Conservation (phyloP, 1,139 yeast genomes). For the Trichomonascaceae sp. region DNA sequence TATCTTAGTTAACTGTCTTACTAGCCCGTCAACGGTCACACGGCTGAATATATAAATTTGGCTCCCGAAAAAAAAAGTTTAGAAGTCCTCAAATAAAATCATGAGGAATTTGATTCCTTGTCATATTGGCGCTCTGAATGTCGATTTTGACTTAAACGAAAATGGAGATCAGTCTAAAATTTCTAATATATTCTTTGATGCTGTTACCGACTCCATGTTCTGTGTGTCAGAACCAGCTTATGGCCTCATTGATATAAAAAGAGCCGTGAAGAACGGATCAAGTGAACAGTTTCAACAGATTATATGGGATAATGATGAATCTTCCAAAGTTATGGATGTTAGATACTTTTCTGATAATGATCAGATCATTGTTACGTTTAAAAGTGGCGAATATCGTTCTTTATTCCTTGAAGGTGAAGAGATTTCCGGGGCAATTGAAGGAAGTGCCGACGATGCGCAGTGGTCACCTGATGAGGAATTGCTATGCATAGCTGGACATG, state of each 20-base stretch:
- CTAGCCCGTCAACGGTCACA: background rate
- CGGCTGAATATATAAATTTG: background rate
- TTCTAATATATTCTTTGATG: conserved; percentile 59
- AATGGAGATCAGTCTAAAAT: conserved; percentile 2
- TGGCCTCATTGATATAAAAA: conserved; percentile 32
- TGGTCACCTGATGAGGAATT: conserved; percentile 96
- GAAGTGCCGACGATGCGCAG: conserved; percentile 61
- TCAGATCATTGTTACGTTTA: conserved; percentile 27
- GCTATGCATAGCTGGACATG: conserved; percentile 48
- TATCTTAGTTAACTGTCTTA: too few relatives aligned
- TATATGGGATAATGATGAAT: conserved; percentile 13
- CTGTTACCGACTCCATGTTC: conserved; percentile 67
- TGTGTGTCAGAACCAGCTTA: conserved; percentile 53
- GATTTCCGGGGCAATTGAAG: conserved; percentile 63
- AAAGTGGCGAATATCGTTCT: conserved; percentile 38
- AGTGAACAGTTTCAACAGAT: conserved; percentile 4
- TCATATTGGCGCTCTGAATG: conserved; percentile 21
- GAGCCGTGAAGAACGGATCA: conserved; percentile 9
- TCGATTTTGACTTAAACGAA: conserved; percentile 2
- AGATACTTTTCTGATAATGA: conserved; percentile 28
- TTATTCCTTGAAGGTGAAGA: conserved; percentile 3
- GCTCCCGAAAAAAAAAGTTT: conserved; percentile 4
- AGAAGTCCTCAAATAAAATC: background rate
- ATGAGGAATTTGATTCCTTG: conserved; percentile 30
- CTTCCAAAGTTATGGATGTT: conserved; percentile 27